Evolutionary conservation across 1,284 basidiomycete species (phyloP), one percentile per base, ranked within the genome.

Genomic region (Puccinia horiana): DNA sequence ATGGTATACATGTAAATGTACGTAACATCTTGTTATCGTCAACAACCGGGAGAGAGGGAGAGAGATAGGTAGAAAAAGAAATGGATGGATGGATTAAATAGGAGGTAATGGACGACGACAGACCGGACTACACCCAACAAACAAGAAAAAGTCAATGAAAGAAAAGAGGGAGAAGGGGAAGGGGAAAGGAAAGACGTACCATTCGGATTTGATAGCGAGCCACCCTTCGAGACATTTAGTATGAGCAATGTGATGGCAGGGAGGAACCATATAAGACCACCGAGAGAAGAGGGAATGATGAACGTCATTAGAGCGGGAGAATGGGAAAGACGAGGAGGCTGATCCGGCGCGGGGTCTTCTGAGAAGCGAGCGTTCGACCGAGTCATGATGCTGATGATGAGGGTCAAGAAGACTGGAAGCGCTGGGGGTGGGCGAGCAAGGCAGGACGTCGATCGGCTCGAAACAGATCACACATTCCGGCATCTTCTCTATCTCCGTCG

Each of bases 381-480:
- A 58, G 65, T 67, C 9, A 49, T 65, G n/a, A 49, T 32, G 29
- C 26, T 32, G 58, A 35, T 5, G 29, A 35, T 32, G 58, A 12
- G 29, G 61, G 35, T 40, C 35, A 35, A 37, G 54, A 20, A 8
- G 0, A 40, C 32, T 14, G 11, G 18, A 14, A 18, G 35, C 16
- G n/a, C 61, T 47, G 44, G 49, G 40, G 32, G 42, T 79, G 20
- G 56, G 35, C 81, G 54, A 81, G 42, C 20, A 72, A 3, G 74
- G 74, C 23, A 76, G 56, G 23, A 85, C 40, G 47, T 84, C 82
- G n/a, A 87, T 85, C 29, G 80, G 77, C 76, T 84, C 83, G 42
- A 87, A 83, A 67, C 87, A 87, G 69, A 87, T 86, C 23, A 85
- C 84, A 67, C 87, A 87, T 54, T 85, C 85, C 23, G 85, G 74